phyloP scores from a whole-genome alignment of 495 filamentous ascomycete species.

The Aspergillus campestris region DNA sequence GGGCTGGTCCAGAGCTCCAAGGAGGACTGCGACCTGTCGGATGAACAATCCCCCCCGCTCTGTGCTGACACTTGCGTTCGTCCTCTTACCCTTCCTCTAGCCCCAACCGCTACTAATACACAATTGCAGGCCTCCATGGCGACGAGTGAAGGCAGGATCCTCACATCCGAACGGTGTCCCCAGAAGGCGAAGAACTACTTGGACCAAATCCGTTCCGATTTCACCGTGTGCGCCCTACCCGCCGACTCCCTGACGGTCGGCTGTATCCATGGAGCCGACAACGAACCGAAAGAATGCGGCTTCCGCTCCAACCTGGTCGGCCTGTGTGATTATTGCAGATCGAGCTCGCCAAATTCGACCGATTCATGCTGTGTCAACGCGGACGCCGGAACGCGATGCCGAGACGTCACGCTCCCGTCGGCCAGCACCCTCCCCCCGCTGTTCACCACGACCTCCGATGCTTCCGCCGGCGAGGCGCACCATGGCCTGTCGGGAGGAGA shows the following conservation, averaged over 20 bases:
- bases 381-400: slow-evolving; percentile 61
- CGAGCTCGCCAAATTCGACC: slow-evolving; percentile 78
- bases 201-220: slow-evolving; percentile 81
- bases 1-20: slow-evolving; percentile 89
- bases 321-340: slow-evolving; percentile 77
- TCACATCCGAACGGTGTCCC: slow-evolving; percentile 66
- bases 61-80: slow-evolving; percentile 88
- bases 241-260: slow-evolving; percentile 60
- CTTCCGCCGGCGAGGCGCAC: slow-evolving; percentile 25
- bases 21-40: slow-evolving; percentile 55
- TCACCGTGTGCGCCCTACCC: slow-evolving; percentile 79
- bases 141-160: slow-evolving; percentile 75
- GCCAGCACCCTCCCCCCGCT: slow-evolving; percentile 59
- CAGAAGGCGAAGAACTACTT: slow-evolving; percentile 54
- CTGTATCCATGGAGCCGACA: slow-evolving; percentile 68
- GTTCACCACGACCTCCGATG: slow-evolving; percentile 45
- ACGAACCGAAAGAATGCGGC: slow-evolving; percentile 85
- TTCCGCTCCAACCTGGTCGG: slow-evolving; percentile 73
- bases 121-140: slow-evolving; percentile 64
- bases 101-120: slow-evolving; percentile 16
- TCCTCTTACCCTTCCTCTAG: slow-evolving; percentile 7
- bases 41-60: slow-evolving; percentile 58
- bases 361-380: slow-evolving; percentile 91
- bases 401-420: slow-evolving; percentile 63
- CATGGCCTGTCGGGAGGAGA: slow-evolving; percentile 66